These are phyloP conservation scores for Stephanodiscus minutulus DNA, from an alignment of 108 stramenopile genomes.

Conservation along the genomic window DNA sequence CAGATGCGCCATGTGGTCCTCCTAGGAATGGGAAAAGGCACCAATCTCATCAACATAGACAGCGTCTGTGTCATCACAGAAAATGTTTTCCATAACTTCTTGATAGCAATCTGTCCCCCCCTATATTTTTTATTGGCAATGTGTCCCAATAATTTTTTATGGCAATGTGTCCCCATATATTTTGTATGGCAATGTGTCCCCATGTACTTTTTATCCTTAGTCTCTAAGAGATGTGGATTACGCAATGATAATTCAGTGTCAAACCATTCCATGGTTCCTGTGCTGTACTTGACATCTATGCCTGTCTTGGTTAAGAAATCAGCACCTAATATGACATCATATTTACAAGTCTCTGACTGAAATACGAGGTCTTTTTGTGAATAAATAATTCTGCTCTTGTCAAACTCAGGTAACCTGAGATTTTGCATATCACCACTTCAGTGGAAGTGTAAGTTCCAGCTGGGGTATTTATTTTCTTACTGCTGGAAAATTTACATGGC, in stretches of 20 bases:
- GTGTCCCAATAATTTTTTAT: no score
- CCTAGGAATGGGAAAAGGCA: slow-evolving; percentile 30
- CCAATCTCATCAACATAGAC: slow-evolving; percentile 57
- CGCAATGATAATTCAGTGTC: background rate
- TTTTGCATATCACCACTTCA: slow-evolving; percentile 5
- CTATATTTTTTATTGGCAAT: slow-evolving; percentile 53
- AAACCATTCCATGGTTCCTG: slow-evolving; percentile 14
- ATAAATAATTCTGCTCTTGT: slow-evolving; percentile 14
- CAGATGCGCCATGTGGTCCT: slow-evolving; percentile 34
- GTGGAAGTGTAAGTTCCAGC: background rate
- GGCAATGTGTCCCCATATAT: no score
- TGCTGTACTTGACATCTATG: slow-evolving; percentile 9
- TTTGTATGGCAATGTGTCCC: no score
- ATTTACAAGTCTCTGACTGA: slow-evolving; percentile 17
- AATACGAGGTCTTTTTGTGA: slow-evolving; percentile 4
- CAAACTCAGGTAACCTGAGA: slow-evolving; percentile 19
- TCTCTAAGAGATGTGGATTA: no score
- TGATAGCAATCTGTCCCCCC: background rate
- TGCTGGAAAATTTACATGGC: background rate
- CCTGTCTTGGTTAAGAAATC: slow-evolving; percentile 18
- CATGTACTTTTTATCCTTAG: no score
- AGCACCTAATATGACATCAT: slow-evolving; percentile 18
- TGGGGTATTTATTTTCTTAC: background rate
- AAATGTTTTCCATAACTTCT: slow-evolving; percentile 10
- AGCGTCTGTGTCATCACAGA: slow-evolving; percentile 25